These are phyloP conservation scores for Paraglomus occultum DNA, from an alignment of 192 early-diverging fungal species.

Conservation along the genomic window DNA sequence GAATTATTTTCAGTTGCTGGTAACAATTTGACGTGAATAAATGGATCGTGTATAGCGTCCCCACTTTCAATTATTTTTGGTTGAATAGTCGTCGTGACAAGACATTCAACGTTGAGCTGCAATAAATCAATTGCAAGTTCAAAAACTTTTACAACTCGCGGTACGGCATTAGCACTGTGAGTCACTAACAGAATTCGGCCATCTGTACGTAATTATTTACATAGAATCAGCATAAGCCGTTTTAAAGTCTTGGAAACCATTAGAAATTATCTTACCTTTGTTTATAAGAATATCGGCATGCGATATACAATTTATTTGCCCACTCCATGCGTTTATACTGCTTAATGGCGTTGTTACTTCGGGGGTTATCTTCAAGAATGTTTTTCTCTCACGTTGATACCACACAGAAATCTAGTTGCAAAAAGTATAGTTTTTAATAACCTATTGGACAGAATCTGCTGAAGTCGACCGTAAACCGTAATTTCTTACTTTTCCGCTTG, in stretches of 20 bases:
- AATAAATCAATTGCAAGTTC: constrained; percentile 22
- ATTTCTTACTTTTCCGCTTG: constrained; percentile 15
- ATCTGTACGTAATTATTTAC: constrained; percentile 4
- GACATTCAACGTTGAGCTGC: background rate
- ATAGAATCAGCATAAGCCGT: background rate
- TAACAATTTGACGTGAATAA: constrained; percentile 8
- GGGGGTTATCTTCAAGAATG: background rate
- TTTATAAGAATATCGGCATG: constrained; percentile 20
- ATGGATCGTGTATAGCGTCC: background rate
- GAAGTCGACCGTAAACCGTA: background rate
- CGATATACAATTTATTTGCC: background rate
- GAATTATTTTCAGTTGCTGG: background rate
- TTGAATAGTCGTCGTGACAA: background rate
- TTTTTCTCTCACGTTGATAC: background rate
- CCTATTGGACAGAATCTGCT: background rate
- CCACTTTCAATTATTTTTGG: background rate
- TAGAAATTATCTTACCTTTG: constrained; percentile 2
- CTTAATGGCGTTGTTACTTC: background rate
- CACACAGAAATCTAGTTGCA: background rate
- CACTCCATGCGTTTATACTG: constrained; percentile 1
- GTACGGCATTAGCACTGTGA: constrained; percentile 4
- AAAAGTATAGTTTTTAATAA: background rate
- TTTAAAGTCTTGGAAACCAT: background rate
- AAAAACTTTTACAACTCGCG: constrained; percentile 14
- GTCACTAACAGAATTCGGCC: constrained; percentile 16